Evolutionary conservation across 768 basidiomycete species (phyloP).

Genomic region (Clitopilus hobsonii): DNA sequence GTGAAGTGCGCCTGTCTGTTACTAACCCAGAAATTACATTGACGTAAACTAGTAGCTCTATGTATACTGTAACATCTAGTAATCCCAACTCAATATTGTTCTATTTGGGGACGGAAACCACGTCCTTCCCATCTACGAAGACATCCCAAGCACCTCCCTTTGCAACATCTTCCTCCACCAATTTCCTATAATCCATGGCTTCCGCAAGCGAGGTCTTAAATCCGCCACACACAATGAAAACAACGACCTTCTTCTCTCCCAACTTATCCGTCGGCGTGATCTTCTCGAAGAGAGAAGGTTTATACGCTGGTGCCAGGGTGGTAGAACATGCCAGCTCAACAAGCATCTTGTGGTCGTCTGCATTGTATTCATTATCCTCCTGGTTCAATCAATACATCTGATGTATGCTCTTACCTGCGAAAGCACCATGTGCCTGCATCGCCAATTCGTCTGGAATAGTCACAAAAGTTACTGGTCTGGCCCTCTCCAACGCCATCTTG

Average conservation of each 20-base stretch:
- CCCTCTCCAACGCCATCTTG: constrained; percentile 57
- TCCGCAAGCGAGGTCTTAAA: constrained; percentile 61
- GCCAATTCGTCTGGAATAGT: constrained; percentile 65
- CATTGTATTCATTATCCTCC: not conserved
- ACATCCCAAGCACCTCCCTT: constrained; percentile 28
- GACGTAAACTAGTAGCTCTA: not conserved
- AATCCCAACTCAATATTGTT: not conserved
- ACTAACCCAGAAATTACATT: not conserved
- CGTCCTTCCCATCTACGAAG: constrained; percentile 34
- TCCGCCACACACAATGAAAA: constrained; percentile 70
- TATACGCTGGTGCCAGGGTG: constrained; percentile 64
- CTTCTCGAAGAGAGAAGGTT: constrained; percentile 46
- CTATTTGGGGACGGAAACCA: constrained; percentile 24
- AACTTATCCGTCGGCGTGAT: constrained; percentile 33
- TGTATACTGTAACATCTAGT: not conserved
- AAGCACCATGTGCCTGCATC: constrained; percentile 53
- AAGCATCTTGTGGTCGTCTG: constrained; percentile 73
- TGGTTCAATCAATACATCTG: not conserved
- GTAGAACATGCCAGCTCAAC: constrained; percentile 74
- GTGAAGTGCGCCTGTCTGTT: not conserved
- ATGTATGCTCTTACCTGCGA: constrained; percentile 47
- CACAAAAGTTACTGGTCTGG: constrained; percentile 52
- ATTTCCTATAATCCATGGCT: constrained; percentile 38
- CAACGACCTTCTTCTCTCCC: constrained; percentile 33
- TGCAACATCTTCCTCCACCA: constrained; percentile 30